A percentile compares a stretch with the other conserved stretches of the same genome.
Evolutionary conservation across 2,329 filamentous ascomycete species (phyloP).

Genomic region (Pseudohalonectria lignicola): DNA sequence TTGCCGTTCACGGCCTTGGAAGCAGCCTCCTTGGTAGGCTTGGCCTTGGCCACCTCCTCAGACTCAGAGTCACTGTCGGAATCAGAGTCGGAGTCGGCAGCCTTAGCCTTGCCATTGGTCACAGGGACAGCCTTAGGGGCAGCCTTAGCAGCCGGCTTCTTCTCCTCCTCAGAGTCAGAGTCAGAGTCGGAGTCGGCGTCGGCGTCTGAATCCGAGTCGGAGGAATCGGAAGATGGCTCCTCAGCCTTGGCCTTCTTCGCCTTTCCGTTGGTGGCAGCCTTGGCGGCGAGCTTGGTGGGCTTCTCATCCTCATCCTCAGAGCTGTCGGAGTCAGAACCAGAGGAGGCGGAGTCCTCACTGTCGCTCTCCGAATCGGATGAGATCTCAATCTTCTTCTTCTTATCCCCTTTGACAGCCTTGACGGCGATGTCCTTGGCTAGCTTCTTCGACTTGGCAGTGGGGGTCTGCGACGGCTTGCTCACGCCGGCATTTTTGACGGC

Average conservation of each 20-base stretch:
- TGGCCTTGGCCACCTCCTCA: constrained; percentile 5
- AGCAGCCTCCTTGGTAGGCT: constrained; percentile 11
- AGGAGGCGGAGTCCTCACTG: constrained; percentile 17
- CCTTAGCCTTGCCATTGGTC: constrained; percentile 13
- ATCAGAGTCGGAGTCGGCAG: constrained; percentile 17
- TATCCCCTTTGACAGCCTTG: constrained; percentile 35
- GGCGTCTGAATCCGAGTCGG: constrained; percentile 19
- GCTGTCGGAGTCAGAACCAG: constrained; percentile 21
- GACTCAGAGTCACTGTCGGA: constrained; percentile 16
- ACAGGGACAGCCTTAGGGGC: constrained; percentile 5
- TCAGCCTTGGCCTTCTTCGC: constrained; percentile 7
- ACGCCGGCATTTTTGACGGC: constrained; percentile 56
- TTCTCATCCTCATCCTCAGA: constrained; percentile 21
- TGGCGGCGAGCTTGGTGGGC: constrained; percentile 11
- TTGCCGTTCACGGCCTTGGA: constrained; percentile 11
- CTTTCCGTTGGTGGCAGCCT: constrained; percentile 19
- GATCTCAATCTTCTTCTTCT: constrained; percentile 32
- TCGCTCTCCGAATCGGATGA: constrained; percentile 23
- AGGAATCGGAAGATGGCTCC: constrained; percentile 12
- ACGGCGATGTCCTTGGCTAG: constrained; percentile 49
- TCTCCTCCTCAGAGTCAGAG: constrained; percentile 17
- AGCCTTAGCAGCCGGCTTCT: constrained; percentile 10
- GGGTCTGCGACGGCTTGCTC: constrained; percentile 54
- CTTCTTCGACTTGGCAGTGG: constrained; percentile 58
- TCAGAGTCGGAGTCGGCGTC: constrained; percentile 19